Percentiles rank a stretch among this genome's conserved stretches.
Evolutionary conservation across 2,329 filamentous ascomycete species (phyloP).

Genomic region (Sporothrix sp.): DNA sequence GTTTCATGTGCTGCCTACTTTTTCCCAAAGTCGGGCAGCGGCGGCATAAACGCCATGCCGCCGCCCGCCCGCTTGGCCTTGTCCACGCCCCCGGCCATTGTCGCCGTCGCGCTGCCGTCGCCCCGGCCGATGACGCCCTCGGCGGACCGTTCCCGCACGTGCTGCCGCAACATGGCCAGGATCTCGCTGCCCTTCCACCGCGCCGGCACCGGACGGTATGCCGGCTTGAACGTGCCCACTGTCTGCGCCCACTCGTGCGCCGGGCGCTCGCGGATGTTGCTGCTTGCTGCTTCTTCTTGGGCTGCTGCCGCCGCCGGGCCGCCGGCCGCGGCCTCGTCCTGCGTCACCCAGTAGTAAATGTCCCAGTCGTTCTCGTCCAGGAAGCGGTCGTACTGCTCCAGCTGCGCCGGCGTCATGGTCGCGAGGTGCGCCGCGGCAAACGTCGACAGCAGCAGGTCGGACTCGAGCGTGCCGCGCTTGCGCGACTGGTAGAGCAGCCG

Average conservation of each 20-base stretch:
- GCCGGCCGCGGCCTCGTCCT: conserved; percentile 40
- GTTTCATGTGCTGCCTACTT: no score
- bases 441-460: conserved; percentile 89
- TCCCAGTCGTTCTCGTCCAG: conserved; percentile 99
- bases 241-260: conserved; percentile 95
- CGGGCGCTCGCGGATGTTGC: conserved; percentile 23
- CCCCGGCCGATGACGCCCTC: conserved; percentile 32
- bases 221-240: conserved; percentile 84
- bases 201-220: conserved; percentile 78
- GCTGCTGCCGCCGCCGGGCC: conserved; percentile 20
- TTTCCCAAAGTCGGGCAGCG: conserved; percentile 24
- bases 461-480: conserved; percentile 92
- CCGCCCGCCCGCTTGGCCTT: conserved; percentile 27
- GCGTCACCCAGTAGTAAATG: conserved; percentile 99
- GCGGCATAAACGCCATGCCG: conserved; percentile 51
- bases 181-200: conserved; percentile 82
- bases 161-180: conserved; percentile 62
- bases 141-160: conserved; percentile 65
- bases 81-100: conserved; percentile 15
- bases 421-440: conserved; percentile 76
- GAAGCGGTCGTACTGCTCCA: conserved; percentile 80
- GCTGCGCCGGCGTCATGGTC: conserved; percentile 61
- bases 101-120: conserved; percentile 22
- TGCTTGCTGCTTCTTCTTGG: conserved; percentile 18
- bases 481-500: conserved; percentile 84